phyloP scores from a whole-genome alignment of 768 basidiomycete species.

The Antrodiella citrinella region DNA sequence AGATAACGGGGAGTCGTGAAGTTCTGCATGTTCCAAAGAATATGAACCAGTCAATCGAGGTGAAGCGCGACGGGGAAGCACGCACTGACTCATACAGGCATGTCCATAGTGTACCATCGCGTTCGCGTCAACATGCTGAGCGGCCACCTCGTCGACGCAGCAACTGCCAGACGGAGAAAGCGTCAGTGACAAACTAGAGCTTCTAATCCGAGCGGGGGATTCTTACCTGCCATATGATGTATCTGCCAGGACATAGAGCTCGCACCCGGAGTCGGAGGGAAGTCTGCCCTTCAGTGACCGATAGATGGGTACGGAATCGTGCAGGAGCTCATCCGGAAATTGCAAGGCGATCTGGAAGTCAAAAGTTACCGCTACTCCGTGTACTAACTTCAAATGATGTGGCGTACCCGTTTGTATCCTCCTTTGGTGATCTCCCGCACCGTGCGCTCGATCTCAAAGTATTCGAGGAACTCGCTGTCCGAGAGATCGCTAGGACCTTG shows the following conservation, averaged over 20 bases:
- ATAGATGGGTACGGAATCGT: conserved; percentile 81
- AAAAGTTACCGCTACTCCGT: not conserved
- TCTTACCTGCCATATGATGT: conserved; percentile 92
- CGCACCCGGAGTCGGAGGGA: conserved; percentile 25
- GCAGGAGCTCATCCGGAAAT: conserved; percentile 90
- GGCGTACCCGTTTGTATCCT: conserved; percentile 58
- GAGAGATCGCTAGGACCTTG: conserved; percentile 24
- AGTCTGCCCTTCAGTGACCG: conserved; percentile 48
- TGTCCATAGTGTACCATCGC: conserved; percentile 93
- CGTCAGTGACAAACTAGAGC: not conserved
- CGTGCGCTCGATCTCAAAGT: conserved; percentile 72
- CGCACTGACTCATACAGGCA: conserved; percentile 90
- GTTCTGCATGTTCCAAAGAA: conserved; percentile 41
- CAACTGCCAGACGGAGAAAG: conserved; percentile 43
- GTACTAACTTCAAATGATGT: not conserved
- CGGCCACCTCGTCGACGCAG: conserved; percentile 94
- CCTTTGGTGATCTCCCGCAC: conserved; percentile 49
- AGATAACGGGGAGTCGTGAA: conserved; percentile 81
- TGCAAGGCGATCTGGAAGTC: conserved; percentile 71
- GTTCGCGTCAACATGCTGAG: conserved; percentile 89
- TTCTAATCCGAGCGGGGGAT: not conserved
- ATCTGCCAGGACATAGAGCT: conserved; percentile 91
- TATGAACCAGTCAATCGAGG: not conserved
- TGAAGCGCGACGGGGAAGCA: conserved; percentile 6
- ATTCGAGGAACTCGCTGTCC: conserved; percentile 42